phyloP scores from a whole-genome alignment of 352 stramenopile species.

The Globisporangium echinulatum region DNA sequence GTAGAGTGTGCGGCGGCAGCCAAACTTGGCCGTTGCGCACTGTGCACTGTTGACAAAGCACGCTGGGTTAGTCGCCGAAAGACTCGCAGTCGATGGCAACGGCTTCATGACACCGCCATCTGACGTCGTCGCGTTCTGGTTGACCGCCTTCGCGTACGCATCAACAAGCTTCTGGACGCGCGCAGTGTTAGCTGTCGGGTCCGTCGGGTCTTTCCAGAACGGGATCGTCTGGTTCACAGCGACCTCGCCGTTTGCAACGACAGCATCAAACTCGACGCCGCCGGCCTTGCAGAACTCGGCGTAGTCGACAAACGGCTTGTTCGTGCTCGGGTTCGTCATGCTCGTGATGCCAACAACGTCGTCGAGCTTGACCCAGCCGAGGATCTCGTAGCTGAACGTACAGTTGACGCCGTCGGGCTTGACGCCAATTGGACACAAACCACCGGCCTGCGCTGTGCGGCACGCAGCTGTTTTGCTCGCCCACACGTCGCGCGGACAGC shows the following conservation, averaged over 20 bases:
- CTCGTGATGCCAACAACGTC: slow-evolving; percentile 67
- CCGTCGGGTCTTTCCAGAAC: slow-evolving; percentile 57
- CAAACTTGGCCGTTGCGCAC: slow-evolving; percentile 35
- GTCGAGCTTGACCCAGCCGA: slow-evolving; percentile 56
- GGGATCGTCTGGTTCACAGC: slow-evolving; percentile 29
- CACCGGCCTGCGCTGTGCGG: slow-evolving; percentile 27
- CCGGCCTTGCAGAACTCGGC: slow-evolving; percentile 50
- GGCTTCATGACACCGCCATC: slow-evolving; percentile 40
- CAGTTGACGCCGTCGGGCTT: slow-evolving; percentile 54
- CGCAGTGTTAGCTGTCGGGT: slow-evolving; percentile 34
- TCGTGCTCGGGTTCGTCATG: slow-evolving; percentile 39
- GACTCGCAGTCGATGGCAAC: slow-evolving; percentile 28
- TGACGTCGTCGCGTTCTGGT: slow-evolving; percentile 18
- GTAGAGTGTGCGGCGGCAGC: slow-evolving; percentile 43
- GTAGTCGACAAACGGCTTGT: slow-evolving; percentile 35
- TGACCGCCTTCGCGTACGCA: slow-evolving; percentile 32
- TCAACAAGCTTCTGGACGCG: slow-evolving; percentile 39
- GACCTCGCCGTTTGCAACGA: slow-evolving; percentile 20
- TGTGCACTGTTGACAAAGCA: slow-evolving; percentile 52
- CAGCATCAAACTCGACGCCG: slow-evolving; percentile 45
- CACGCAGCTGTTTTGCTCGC: slow-evolving; percentile 34
- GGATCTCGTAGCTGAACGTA: slow-evolving; percentile 56
- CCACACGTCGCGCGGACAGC: slow-evolving; percentile 37
- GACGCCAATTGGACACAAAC: slow-evolving; percentile 37
- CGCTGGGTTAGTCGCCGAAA: slow-evolving; percentile 39